Evolutionary conservation across 805 yeast species (phyloP), one percentile per base, ranked within the genome.

Genomic region (Cyberlindnera maclurae): DNA sequence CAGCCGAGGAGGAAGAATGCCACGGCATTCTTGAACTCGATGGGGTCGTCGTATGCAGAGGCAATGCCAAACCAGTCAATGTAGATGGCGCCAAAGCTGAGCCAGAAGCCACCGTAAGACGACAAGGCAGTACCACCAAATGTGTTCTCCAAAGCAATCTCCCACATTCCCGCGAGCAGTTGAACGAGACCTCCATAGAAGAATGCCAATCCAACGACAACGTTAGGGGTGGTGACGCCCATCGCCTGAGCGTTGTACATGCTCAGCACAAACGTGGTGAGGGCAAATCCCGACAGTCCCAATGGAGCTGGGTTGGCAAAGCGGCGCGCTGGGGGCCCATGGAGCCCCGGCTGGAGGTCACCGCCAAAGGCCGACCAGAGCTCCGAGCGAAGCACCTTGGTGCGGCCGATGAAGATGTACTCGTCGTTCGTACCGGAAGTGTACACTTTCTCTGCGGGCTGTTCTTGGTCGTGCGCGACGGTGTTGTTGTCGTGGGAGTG

Each of bases 341-440:
- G 58, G 40, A 67, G 33, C 67, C 86, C 90, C 16, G 93, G 86
- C 48, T 79, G 78, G 56, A 83, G 63, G 15, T 82, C 70, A 79
- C 96, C 96, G 59, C 95, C 96, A 47, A 82, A 82, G 3, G 90
- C 90, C 18, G 61, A 60, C 37, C 66, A 61, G 39, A 82, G 65
- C 36, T 82, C 89, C 36, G 68, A 58, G 50, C 70, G 74, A 39
- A 75, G 67, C 44, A 81, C 86, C 58, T 73, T 79, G 45, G 81
- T 78, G 51, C 77, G 71, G 4, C 95, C 96, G 46, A 86, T 73
- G 45, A 67, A 75, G 40, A 86, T 68, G 54, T 75, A 79, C 33
- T 81, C 82, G 29, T 77, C 77, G 49, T 77, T 81, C 3, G 55
- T 63, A 15, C 71, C 72, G 5, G 59, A 45, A 3, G 66, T 63